These are phyloP conservation scores for Taphrina deformans DNA, from an alignment of 1,139 yeast species.

Conservation along the genomic window DNA sequence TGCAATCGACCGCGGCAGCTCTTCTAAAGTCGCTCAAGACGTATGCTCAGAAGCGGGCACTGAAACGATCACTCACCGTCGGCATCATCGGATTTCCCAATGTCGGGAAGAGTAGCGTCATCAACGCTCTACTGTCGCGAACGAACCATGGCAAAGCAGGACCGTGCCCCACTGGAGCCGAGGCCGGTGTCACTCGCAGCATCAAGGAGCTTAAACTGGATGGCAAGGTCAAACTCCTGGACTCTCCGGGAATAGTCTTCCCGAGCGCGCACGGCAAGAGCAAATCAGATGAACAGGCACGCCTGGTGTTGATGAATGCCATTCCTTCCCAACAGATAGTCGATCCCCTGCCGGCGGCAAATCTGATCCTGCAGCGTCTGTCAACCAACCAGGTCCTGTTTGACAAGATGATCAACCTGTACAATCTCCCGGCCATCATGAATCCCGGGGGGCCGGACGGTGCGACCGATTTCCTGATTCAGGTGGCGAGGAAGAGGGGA, in stretches of 20 bases:
- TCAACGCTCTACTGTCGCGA: slow-evolving; percentile 82
- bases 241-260: slow-evolving; percentile 97
- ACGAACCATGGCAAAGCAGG: slow-evolving; percentile 59
- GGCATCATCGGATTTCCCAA: slow-evolving; percentile 98
- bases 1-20: slow-evolving; percentile 68
- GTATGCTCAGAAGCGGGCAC: slow-evolving; percentile 76
- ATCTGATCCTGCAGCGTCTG: slow-evolving; percentile 71
- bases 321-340: slow-evolving; percentile 81
- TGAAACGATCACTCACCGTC: slow-evolving; percentile 87
- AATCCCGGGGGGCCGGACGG: slow-evolving; percentile 42
- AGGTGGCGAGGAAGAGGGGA: slow-evolving; percentile 89
- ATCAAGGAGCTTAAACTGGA: slow-evolving; percentile 91
- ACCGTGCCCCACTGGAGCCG: slow-evolving; percentile 96
- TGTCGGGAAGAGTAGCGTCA: slow-evolving; percentile 91
- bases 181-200: slow-evolving; percentile 94
- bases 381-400: slow-evolving; percentile 63
- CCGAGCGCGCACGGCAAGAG: slow-evolving; percentile 63
- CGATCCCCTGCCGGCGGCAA: slow-evolving; percentile 83
- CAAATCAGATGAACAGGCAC: slow-evolving; percentile 76
- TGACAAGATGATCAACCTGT: slow-evolving; percentile 68
- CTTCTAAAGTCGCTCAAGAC: slow-evolving; percentile 80
- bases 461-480: slow-evolving; percentile 77
- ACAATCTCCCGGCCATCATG: slow-evolving; percentile 81
- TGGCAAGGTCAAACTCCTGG: slow-evolving; percentile 80
- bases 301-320: slow-evolving; percentile 82